phyloP scores from a whole-genome alignment of 768 basidiomycete species.

The Boletus fagicola region DNA sequence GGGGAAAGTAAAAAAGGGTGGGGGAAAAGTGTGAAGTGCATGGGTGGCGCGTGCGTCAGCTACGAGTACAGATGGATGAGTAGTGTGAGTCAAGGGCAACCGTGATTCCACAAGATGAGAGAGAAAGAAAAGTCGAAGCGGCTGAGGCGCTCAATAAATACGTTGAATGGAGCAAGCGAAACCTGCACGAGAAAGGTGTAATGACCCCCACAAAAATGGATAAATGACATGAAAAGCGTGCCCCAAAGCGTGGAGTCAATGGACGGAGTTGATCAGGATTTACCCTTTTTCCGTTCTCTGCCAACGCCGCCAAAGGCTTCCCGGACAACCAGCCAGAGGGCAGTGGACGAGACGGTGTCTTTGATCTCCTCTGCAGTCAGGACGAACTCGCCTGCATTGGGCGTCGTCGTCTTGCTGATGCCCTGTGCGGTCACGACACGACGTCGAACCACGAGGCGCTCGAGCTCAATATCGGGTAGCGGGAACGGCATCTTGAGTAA shows the following conservation, averaged over 20 bases:
- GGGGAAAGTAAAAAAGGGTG: not conserved
- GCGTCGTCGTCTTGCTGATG: slow-evolving; percentile 24
- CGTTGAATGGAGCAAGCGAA: slow-evolving; percentile 10
- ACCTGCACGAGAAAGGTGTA: slow-evolving; percentile 3
- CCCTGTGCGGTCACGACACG: slow-evolving; percentile 39
- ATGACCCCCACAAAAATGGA: slow-evolving; percentile 15
- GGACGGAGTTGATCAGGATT: slow-evolving; percentile 41
- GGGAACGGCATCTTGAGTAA: slow-evolving; percentile 91
- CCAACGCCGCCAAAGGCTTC: slow-evolving; percentile 93
- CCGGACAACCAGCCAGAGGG: slow-evolving; percentile 87
- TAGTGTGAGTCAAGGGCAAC: slow-evolving; percentile 4
- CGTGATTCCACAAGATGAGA: slow-evolving; percentile 2
- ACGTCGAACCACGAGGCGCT: slow-evolving; percentile 51
- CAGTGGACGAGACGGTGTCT: slow-evolving; percentile 85
- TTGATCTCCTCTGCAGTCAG: slow-evolving; percentile 92
- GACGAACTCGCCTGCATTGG: slow-evolving; percentile 39
- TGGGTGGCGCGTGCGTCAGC: slow-evolving; percentile 10
- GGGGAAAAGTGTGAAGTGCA: slow-evolving; percentile 2
- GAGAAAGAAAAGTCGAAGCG: slow-evolving; percentile 5
- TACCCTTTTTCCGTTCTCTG: slow-evolving; percentile 72
- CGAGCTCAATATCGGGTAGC: slow-evolving; percentile 77
- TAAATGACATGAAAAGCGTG: slow-evolving; percentile 13
- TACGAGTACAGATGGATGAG: slow-evolving; percentile 28
- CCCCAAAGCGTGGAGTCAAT: not conserved
- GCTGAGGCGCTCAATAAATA: slow-evolving; percentile 19